Base-by-base conservation (phyloP, 306 rosid genomes). In the Cucurbita argyrosperma region DNA sequence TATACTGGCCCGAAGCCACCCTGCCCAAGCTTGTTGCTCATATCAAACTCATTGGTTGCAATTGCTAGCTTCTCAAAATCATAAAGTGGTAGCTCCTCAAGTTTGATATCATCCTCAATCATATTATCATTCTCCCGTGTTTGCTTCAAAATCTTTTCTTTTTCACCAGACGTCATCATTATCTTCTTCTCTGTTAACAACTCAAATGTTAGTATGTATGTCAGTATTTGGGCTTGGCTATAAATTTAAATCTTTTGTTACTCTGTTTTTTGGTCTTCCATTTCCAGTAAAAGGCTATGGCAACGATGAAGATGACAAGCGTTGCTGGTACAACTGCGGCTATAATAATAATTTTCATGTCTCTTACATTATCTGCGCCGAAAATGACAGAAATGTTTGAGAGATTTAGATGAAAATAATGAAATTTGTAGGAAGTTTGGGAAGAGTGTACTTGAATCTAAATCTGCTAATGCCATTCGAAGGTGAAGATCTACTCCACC, bases 11-110 rank as follows among this genome's bases (percentile, higher is more conserved):
- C 74, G 26, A 69, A 69, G 1, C 74, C 74, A 49, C 83, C 73
- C 16, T 80, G 57, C 0, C 83, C 86, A 50, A 83, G 80, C 56
- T 69, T 80, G 64, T 74, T 83, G 35, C 61, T 39, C 4, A 5
- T 19, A 19, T 79, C 77, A 72, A 83, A 85, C 53, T 76, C 16
- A 64, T 85, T 55, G 1, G 89, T 85, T 77, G 89, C 87, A 75
- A 50, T 60, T 59, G 71, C 85, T 7, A 83, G 47, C 70, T 71
- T 68, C 61, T 74, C 78, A 67, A 81, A 75, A 54, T 79, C 77
- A 77, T 71, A 81, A 64, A 79, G 5, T 0, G 83, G 85, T 15
- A 85, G 75, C 73, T 85, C 89, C 15, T 80, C 80, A n/a, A 83
- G 75, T 72, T 80, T 80, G 49, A 35, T 76, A 52, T 58, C 61